Percentiles rank a stretch among this genome's conserved stretches.
Conservation (phyloP, 257 asterid genomes). For the Buddleja alternifolia region DNA sequence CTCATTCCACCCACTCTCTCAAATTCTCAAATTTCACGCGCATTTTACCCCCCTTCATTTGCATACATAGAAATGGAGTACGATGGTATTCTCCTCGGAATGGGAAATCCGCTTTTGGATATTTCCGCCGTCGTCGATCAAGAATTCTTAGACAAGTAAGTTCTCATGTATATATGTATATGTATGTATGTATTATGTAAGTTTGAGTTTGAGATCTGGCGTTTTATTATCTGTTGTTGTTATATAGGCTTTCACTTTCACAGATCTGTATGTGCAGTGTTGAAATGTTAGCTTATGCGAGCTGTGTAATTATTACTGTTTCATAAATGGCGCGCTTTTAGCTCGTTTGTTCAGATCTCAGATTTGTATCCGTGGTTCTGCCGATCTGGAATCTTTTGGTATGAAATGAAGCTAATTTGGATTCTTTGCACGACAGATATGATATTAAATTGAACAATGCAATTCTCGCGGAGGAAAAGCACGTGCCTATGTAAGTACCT, state of each 20-base stretch:
- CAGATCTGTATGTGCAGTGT: conserved; percentile 25
- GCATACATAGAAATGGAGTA: conserved; percentile 41
- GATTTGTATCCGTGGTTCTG: neutral
- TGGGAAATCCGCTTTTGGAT: conserved; percentile 85
- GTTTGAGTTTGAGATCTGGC: conserved; percentile 14
- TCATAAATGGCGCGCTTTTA: neutral
- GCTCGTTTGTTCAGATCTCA: conserved; percentile 16
- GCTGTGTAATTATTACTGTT: neutral
- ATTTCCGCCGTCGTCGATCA: conserved; percentile 74
- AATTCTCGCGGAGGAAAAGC: conserved; percentile 84
- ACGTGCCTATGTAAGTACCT: conserved; percentile 65
- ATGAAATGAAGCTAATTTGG: conserved; percentile 18
- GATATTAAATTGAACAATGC: conserved; percentile 66
- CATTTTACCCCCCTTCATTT: conserved; percentile 2
- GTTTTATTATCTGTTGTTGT: neutral
- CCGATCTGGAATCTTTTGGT: neutral
- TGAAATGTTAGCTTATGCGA: neutral
- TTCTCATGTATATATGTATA: neutral
- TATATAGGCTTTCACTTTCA: conserved; percentile 1
- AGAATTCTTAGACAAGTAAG: conserved; percentile 64
- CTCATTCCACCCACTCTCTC: neutral
- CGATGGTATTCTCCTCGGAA: conserved; percentile 68
- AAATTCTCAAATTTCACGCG: neutral
- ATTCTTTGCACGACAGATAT: conserved; percentile 37
- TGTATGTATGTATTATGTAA: neutral